Percentiles rank a stretch among this genome's conserved stretches.
phyloP scores from a whole-genome alignment of 2,329 filamentous ascomycete species.

The Nectriaceae sp. region DNA sequence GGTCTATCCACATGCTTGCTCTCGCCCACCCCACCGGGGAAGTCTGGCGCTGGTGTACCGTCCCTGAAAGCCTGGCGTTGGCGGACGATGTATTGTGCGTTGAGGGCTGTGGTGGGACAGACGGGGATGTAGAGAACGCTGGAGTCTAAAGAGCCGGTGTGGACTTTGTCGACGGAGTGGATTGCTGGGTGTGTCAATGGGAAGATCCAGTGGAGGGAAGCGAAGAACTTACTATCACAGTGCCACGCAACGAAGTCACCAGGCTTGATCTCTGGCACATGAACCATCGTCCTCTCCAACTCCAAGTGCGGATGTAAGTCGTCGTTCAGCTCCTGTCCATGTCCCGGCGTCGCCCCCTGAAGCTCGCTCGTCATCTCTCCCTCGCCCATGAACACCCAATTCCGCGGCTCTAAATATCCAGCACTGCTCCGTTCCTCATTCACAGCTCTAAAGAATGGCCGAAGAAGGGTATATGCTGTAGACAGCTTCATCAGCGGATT shows the following conservation, averaged over 20 bases:
- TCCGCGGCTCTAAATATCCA: constrained; percentile 50
- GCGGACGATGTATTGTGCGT: constrained; percentile 68
- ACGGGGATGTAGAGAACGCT: constrained; percentile 89
- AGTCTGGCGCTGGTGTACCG: constrained; percentile 70
- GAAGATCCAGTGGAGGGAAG: neutral
- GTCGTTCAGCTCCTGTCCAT: constrained; percentile 69
- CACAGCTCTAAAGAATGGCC: constrained; percentile 75
- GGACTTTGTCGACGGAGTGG: constrained; percentile 81
- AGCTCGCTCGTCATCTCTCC: constrained; percentile 57
- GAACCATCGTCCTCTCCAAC: constrained; percentile 67
- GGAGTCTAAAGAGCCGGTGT: constrained; percentile 71
- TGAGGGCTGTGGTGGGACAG: constrained; percentile 76
- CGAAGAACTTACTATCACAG: constrained; percentile 61
- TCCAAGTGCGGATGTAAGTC: constrained; percentile 73
- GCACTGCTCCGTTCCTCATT: constrained; percentile 16
- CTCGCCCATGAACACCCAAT: constrained; percentile 59
- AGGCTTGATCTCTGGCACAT: constrained; percentile 66
- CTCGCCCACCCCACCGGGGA: constrained; percentile 72
- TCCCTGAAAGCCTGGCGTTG: constrained; percentile 72
- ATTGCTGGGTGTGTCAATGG: constrained; percentile 48
- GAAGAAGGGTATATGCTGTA: constrained; percentile 77
- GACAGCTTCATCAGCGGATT: constrained; percentile 76
- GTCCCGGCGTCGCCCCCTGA: constrained; percentile 70
- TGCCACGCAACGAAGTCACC: constrained; percentile 87
- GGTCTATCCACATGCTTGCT: constrained; percentile 51